Evolutionary conservation across 768 basidiomycete genomes (phyloP).

Genomic region (Mycena latifolia): DNA sequence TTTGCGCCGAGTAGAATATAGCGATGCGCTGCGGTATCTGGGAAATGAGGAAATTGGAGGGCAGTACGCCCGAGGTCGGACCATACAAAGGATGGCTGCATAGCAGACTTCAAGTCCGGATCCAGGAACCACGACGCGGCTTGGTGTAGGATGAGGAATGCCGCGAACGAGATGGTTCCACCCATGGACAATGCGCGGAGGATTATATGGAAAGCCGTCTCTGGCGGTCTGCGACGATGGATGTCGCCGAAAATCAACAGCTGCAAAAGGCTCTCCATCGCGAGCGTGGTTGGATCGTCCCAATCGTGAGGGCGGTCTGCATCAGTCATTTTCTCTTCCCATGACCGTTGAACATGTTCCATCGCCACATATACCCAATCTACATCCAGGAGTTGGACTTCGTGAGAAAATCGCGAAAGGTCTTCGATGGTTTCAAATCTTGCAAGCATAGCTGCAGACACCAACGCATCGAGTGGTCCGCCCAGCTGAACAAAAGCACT

Average conservation of each 20-base stretch:
- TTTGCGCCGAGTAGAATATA: too few species aligned
- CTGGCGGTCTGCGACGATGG: not conserved
- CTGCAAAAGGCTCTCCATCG: not conserved
- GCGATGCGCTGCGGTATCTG: too few species aligned
- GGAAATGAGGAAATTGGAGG: not conserved
- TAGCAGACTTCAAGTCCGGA: not conserved
- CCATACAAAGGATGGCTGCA: not conserved
- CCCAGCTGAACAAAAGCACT: too few species aligned
- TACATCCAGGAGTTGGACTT: not conserved
- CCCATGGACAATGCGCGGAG: not conserved
- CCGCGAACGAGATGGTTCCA: too few species aligned
- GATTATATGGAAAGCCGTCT: not conserved
- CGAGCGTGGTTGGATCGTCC: not conserved
- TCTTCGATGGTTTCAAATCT: too few species aligned
- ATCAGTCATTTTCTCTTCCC: not conserved
- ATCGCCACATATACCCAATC: not conserved
- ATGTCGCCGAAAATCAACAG: not conserved
- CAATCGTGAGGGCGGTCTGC: not conserved
- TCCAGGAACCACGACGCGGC: not conserved
- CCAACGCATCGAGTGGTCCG: too few species aligned
- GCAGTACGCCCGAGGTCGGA: not conserved
- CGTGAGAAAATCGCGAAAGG: too few species aligned
- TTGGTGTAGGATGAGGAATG: not conserved
- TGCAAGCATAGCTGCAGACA: too few species aligned
- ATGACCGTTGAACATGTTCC: not conserved